Base-by-base conservation (phyloP, 352 stramenopile species). In the Phytopythium boreale region DNA sequence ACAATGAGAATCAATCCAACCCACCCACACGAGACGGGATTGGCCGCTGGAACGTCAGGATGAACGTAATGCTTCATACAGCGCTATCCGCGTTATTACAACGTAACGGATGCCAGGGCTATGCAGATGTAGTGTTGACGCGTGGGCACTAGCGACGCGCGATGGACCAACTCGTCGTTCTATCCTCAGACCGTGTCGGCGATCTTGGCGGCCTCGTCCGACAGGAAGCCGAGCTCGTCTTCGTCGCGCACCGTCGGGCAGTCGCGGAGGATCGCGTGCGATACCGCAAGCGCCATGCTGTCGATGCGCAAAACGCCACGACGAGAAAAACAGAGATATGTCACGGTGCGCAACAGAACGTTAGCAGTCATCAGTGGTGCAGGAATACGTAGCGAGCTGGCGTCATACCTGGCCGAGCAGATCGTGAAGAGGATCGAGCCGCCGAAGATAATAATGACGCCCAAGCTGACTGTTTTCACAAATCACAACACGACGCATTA, bases 361-460 rank as follows among this genome's bases (percentile, higher is more conserved):
- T 55, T 34, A 34, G 43, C 20, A 19, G 22, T 22, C 41, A 22
- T 47, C 46, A 50, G n/a, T 61, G 57, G 5, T 67, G 57, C 17
- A 37, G n/a, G 12, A 12, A 63, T 9, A 47, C 24, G 19, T 37
- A 43, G 51, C 27, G 19, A 66, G 20, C 26, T 61, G 26, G 6
- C 9, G 31, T n/a, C 59, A 61, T 74, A 95, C 87, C 87, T 95
- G 43, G 85, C 82, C 41, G 79, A 88, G 67, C 79, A 90, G 63
- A 95, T 93, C 41, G 84, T 93, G 60, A 95, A 93, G n/a, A 95
- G 72, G 51, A 95, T 91, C 4, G 84, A 93, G 43, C 87, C 87
- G 63, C 87, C 87, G 43, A 95, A 95, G 41, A 93, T 74, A 37
- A 95, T 78, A 63, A 95, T 84, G 37, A 95, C 79, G 20, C 70